Conservation (phyloP, 1,284 basidiomycete genomes). For the Boletus mariae region DNA sequence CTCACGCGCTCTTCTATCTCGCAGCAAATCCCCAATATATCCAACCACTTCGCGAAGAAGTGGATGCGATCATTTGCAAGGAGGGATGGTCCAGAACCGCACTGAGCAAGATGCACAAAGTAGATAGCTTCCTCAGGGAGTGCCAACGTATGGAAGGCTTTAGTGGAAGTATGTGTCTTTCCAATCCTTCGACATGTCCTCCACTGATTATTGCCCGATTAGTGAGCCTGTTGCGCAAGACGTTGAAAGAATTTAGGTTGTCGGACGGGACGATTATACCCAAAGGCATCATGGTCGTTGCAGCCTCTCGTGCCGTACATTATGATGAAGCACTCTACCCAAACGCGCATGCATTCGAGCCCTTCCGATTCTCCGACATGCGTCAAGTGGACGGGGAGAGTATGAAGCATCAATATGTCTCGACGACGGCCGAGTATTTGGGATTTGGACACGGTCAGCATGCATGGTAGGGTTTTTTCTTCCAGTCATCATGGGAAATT, state of each 20-base stretch:
- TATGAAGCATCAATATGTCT: constrained; percentile 16
- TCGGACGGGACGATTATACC: constrained; percentile 42
- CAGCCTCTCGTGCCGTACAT: constrained; percentile 25
- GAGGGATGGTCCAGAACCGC: constrained; percentile 44
- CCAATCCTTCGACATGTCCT: not conserved
- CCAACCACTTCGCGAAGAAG: constrained; percentile 41
- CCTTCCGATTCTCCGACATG: constrained; percentile 31
- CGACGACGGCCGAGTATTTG: constrained; percentile 11
- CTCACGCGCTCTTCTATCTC: constrained; percentile 36
- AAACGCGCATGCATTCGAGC: constrained; percentile 29
- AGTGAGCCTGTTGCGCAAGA: constrained; percentile 35
- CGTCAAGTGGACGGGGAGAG: constrained; percentile 10
- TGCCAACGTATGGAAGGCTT: constrained; percentile 35
- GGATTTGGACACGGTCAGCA: constrained; percentile 14
- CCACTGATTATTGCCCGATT: not conserved
- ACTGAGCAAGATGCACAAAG: constrained; percentile 38
- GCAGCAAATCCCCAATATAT: constrained; percentile 38
- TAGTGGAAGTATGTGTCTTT: constrained; percentile 17
- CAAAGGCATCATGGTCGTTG: constrained; percentile 30
- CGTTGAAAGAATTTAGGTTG: constrained; percentile 37
- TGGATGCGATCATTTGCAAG: constrained; percentile 32
- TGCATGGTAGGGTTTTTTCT: constrained; percentile 9
- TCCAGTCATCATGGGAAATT: not conserved
- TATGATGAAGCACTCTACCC: constrained; percentile 26
- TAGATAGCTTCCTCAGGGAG: constrained; percentile 49